Conservation (phyloP, 176 grass and related monocot genomes). For the Elaeis guineensis region DNA sequence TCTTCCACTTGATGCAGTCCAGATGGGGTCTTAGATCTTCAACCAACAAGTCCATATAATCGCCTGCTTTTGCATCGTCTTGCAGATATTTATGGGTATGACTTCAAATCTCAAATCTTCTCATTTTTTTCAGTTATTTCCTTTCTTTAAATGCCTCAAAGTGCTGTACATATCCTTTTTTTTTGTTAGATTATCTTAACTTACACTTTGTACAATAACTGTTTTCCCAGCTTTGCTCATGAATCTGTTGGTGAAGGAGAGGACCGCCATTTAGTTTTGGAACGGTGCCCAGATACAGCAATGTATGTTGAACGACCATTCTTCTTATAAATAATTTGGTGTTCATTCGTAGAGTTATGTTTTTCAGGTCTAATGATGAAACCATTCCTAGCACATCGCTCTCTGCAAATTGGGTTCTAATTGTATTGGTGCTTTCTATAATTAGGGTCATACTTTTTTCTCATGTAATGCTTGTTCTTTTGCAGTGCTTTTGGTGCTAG, state of each 20-base stretch:
- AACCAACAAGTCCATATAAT: conserved; percentile 71
- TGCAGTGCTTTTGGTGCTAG: no score
- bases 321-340: background rate
- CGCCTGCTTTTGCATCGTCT: conserved; percentile 84
- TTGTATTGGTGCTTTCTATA: no score
- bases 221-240: conserved; percentile 56
- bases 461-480: no score
- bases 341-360: background rate
- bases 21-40: conserved; percentile 56
- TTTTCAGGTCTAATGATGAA: no score
- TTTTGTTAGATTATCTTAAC: background rate
- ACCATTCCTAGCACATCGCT: no score
- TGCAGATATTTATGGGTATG: conserved; percentile 86
- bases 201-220: conserved; percentile 9
- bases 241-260: conserved; percentile 89
- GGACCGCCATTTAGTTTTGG: conserved; percentile 65
- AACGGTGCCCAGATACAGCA: conserved; percentile 74
- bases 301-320: conserved; percentile 43
- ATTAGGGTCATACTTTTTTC: no score
- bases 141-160: background rate
- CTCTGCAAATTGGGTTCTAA: no score
- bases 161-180: background rate
- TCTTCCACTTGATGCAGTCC: conserved; percentile 11
- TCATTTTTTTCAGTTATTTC: conserved; percentile 1
- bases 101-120: background rate